Evolutionary conservation across 2,329 filamentous ascomycete species (phyloP), one percentile per base, ranked within the genome.

Genomic region (Arthroderma uncinatum): DNA sequence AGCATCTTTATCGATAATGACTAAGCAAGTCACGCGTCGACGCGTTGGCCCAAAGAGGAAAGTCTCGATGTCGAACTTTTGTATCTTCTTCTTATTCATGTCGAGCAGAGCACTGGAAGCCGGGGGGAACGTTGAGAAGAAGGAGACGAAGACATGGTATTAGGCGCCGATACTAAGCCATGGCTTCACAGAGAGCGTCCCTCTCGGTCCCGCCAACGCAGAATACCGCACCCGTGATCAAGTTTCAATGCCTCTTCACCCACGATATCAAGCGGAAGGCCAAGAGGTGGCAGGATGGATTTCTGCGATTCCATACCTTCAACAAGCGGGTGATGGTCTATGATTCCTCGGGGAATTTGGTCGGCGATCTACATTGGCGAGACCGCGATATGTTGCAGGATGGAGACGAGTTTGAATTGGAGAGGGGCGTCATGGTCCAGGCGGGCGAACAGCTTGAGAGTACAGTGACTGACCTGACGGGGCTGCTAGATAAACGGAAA

Each of bases 211-310:
- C 78, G 42, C 72, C 74, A 30, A 79, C 79, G 12, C 80, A 83
- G 64, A 83, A 81, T 64, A 86, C 84, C 19, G 89, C 90, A 1
- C 78, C 81, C 0, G 89, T 96, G 39, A 76, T 87, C 66, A 89
- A 94, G 66, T 94, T 86, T 70, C 79, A 82, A 60, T 96, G 91
- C 69, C 82, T 96, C 3, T 96, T 88, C 71, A 94, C 90, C 1
- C 83, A 88, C 67, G 91, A 96, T 67, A 70, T 95, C 42, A 83
- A 84, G 54, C 83, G 88, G 57, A 96, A 96, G 73, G 84, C 89
- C 64, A 96, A 96, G 70, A 79, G 88, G 60, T 96, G 91, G 91
- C 89, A 95, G 66, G 91, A 96, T 84, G 91, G 92, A 36, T 83
- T 83, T 54, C 80, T 96, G 60, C 87, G 86, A 62, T 95, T 86